phyloP scores from a whole-genome alignment of 306 rosid genomes.

The Vachellia collinsii region DNA sequence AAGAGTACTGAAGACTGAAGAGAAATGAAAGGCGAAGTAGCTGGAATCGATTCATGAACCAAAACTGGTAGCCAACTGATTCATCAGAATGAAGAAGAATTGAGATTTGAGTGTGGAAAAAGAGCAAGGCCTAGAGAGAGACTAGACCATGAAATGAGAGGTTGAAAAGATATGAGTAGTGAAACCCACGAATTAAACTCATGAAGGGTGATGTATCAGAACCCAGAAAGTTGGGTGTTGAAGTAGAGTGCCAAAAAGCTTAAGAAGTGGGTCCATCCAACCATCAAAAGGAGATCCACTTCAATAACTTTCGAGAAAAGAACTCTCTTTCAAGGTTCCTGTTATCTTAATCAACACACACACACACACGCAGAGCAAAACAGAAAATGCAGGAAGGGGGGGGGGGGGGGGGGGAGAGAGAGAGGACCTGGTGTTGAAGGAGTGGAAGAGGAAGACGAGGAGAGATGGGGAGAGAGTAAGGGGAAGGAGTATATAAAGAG shows the following conservation, averaged over 20 bases:
- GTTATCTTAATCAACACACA: not conserved
- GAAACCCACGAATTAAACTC: not conserved
- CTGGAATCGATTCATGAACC: not conserved
- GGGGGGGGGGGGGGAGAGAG: not conserved
- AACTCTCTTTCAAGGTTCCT: slow-evolving; percentile 22
- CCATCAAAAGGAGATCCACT: slow-evolving; percentile 12
- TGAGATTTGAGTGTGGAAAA: not conserved
- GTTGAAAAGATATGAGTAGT: not conserved
- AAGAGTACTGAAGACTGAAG: not conserved
- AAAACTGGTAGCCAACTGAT: not conserved
- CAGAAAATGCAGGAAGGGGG: not conserved
- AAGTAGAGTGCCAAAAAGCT: not conserved
- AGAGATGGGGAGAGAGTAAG: not conserved
- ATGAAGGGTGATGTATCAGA: not conserved
- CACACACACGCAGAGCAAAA: not conserved
- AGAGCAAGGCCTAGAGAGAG: not conserved
- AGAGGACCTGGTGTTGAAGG: slow-evolving; percentile 20
- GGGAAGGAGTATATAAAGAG: not conserved
- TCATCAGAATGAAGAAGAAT: not conserved
- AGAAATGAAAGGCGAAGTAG: not conserved
- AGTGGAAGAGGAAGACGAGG: not conserved
- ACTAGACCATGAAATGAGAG: not conserved
- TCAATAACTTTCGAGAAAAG: slow-evolving; percentile 8
- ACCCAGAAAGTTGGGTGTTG: slow-evolving; percentile 23
- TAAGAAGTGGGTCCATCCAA: slow-evolving; percentile 47